These are phyloP conservation scores for Cladosporium sp. DNA, from an alignment of 2,329 filamentous ascomycete species.

Conservation along the genomic window DNA sequence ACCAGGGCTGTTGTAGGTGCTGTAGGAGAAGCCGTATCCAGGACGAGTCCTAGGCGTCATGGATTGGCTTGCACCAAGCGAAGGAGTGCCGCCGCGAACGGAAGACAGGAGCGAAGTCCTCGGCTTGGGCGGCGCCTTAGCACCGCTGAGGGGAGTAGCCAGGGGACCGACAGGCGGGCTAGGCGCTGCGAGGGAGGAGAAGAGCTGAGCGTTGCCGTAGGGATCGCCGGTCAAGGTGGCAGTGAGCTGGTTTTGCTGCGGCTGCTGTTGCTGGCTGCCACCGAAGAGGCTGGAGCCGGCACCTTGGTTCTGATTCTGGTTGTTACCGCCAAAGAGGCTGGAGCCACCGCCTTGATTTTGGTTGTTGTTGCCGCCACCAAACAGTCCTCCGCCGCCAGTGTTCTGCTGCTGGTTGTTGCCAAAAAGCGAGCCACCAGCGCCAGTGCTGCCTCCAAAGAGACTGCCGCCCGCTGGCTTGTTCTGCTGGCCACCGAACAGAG, in stretches of 20 bases:
- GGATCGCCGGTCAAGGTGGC: constrained; percentile 71
- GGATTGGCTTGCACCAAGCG: constrained; percentile 8
- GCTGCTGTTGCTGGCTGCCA: constrained; percentile 47
- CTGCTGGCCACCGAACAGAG: constrained; percentile 17
- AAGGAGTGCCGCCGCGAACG: constrained; percentile 7
- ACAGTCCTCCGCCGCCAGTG: background rate
- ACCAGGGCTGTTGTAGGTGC: constrained; percentile 78
- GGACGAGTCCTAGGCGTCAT: constrained; percentile 11
- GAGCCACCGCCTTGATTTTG: constrained; percentile 31
- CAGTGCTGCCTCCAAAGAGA: constrained; percentile 40
- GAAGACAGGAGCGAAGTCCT: constrained; percentile 24
- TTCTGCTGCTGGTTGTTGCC: constrained; percentile 40
- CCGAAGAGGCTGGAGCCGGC: constrained; percentile 51
- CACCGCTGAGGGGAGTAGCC: constrained; percentile 79
- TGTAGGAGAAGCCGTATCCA: constrained; percentile 90
- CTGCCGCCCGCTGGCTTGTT: constrained; percentile 24
- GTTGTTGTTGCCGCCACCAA: constrained; percentile 32
- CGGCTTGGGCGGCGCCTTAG: constrained; percentile 37
- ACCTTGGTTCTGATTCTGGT: constrained; percentile 38
- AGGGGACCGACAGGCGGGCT: constrained; percentile 77
- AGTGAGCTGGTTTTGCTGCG: constrained; percentile 51
- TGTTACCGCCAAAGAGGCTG: constrained; percentile 40
- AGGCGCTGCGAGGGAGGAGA: constrained; percentile 66
- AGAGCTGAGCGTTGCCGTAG: constrained; percentile 84
- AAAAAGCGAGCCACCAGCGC: constrained; percentile 40